phyloP scores from a whole-genome alignment of 148 eudicot genomes.

The Silene conica region DNA sequence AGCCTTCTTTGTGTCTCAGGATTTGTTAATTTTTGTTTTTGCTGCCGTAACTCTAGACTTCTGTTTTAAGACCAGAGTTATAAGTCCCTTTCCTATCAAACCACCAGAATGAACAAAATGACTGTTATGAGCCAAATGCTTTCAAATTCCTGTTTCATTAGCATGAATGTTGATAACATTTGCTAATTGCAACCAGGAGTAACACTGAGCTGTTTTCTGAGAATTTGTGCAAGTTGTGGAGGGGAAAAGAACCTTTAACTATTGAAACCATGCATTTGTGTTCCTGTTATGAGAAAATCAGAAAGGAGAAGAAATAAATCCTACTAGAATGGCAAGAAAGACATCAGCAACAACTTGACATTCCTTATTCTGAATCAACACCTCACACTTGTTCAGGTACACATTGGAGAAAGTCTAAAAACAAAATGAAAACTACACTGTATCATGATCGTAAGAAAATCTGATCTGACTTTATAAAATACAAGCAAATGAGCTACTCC shows the following conservation, averaged over 20 bases:
- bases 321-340: not conserved
- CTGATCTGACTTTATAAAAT: constrained; percentile 5
- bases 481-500: not conserved
- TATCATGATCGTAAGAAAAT: not conserved
- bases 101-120: constrained; percentile 24
- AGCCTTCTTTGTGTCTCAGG: constrained; percentile 57
- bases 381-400: not conserved
- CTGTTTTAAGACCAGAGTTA: constrained; percentile 67
- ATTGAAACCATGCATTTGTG: not conserved
- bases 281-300: not conserved
- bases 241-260: not conserved
- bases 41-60: constrained; percentile 85
- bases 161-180: not conserved
- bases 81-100: constrained; percentile 76
- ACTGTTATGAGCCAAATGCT: too few relatives aligned
- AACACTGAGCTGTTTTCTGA: not conserved
- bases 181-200: not conserved
- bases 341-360: constrained; percentile 10
- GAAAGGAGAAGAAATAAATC: not conserved
- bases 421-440: constrained; percentile 12
- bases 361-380: constrained; percentile 23
- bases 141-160: not conserved
- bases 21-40: constrained; percentile 65
- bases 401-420: not conserved
- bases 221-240: not conserved